A percentile compares a stretch with the other conserved stretches of the same genome.
These are phyloP conservation scores for Talaromyces sp. DNA, from an alignment of 2,329 filamentous ascomycete species.

Conservation along the genomic window DNA sequence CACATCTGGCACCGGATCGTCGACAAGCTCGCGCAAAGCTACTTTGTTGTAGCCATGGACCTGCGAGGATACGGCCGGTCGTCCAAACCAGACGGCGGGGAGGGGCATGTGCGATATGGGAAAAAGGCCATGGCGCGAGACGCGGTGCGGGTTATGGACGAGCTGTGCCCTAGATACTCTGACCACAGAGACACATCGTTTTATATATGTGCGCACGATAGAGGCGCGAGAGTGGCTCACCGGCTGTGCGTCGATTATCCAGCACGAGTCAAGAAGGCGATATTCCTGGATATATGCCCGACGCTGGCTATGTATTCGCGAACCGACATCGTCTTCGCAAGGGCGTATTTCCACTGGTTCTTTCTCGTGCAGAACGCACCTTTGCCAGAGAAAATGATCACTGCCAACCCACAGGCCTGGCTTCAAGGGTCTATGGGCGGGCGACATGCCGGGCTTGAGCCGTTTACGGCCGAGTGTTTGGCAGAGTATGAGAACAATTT, in stretches of 20 bases:
- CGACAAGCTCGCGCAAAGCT: conserved; percentile 32
- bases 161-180: conserved; percentile 23
- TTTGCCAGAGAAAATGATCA: conserved; percentile 46
- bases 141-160: conserved; percentile 40
- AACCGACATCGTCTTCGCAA: conserved; percentile 39
- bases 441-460: conserved; percentile 19
- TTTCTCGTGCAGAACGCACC: conserved; percentile 50
- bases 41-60: conserved; percentile 43
- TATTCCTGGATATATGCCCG: conserved; percentile 51
- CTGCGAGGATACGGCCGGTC: conserved; percentile 49
- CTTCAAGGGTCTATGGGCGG: conserved; percentile 40
- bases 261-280: conserved; percentile 34
- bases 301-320: conserved; percentile 50
- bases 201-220: conserved; percentile 52
- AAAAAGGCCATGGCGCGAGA: conserved; percentile 48
- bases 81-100: conserved; percentile 36
- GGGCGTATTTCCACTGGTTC: conserved; percentile 55
- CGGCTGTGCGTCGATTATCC: conserved; percentile 47
- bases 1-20: conserved; percentile 49
- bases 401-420: conserved; percentile 33
- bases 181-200: conserved; percentile 26
- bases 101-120: conserved; percentile 31
- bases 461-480: conserved; percentile 31
- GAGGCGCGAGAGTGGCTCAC: conserved; percentile 52
- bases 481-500: conserved; percentile 40